Evolutionary conservation across 2,329 filamentous ascomycete species (phyloP), one percentile per base, ranked within the genome.

Genomic region (Talaromyces sp.): DNA sequence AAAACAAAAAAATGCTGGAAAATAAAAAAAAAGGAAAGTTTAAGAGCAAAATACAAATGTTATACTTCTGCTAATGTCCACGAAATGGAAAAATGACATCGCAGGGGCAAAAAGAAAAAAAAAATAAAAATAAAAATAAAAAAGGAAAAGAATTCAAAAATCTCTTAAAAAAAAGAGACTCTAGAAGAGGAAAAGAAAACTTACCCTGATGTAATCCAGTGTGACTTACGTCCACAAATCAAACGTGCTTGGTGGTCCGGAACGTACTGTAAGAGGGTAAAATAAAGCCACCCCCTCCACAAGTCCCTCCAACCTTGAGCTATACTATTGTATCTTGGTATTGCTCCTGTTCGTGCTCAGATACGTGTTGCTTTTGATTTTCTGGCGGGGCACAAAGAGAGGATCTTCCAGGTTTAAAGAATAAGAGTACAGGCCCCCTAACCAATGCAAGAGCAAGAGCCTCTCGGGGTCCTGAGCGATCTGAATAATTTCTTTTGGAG

Each of bases 191-290:
- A 53, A 57, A 54, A 45, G 32, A 49, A 51, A 55, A 61, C 57
- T 55, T 51, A 39, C 36, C 64, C 63, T 57, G 56, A 52, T 56
- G 53, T 61, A 61, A 63, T 62, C 52, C 37, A 44, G 60, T 63
- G 60, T 51, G 52, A 63, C 51, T 39, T 39, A 16, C 17, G 17
- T 39, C 36, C 36, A 39, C 36, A 17, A 37, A 37, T 37, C 35
- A 37, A 37, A 37, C 36, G 10, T 9, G 36, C 36, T 16, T 39
- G 36, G 20, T 16, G 5, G 36, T 9, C 51, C 56, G 58, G 54
- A 61, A 47, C 51, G 30, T 51, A 17, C 45, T 32, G 36, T 24
- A 39, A 17, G 16, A 10, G 20, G n/a, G 10, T 9, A 17, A 19
- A 13, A 13, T 19, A 19, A 19, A 27, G 5, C 24, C 24, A 27